Evolutionary conservation across 441 rosid genomes (phyloP).

Genomic region (Aquilaria agallochum): DNA sequence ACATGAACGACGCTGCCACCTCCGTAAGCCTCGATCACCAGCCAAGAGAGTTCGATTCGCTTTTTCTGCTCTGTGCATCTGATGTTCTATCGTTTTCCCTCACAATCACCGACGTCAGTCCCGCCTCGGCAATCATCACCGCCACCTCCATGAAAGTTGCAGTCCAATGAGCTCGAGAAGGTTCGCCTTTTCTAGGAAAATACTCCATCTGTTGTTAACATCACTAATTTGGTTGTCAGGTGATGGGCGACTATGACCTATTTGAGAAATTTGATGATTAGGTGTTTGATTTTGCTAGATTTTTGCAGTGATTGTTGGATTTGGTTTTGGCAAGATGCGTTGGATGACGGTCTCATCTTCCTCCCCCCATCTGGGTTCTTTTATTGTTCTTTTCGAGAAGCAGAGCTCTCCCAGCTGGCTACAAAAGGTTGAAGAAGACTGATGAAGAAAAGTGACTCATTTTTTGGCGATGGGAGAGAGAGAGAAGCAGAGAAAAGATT

Average conservation of each 20-base stretch:
- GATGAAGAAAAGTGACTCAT: no score
- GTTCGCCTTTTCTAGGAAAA: slow-evolving; percentile 91
- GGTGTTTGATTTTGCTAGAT: background rate
- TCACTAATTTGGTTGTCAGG: slow-evolving; percentile 92
- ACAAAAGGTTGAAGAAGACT: no score
- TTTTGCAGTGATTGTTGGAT: background rate
- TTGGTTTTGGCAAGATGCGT: slow-evolving; percentile 77
- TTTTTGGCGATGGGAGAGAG: no score
- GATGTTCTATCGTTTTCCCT: slow-evolving; percentile 63
- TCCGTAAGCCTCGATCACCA: no score
- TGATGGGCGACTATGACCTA: slow-evolving; percentile 3
- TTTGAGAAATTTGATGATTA: no score
- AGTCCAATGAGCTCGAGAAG: slow-evolving; percentile 85
- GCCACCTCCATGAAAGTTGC: slow-evolving; percentile 65
- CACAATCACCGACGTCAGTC: slow-evolving; percentile 45
- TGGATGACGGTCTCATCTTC: slow-evolving; percentile 6
- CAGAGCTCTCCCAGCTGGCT: no score
- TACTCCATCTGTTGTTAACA: slow-evolving; percentile 92
- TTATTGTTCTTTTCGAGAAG: no score
- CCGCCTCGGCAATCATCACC: slow-evolving; percentile 73
- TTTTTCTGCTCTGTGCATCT: slow-evolving; percentile 67
- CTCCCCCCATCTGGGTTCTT: no score
- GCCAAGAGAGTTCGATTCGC: slow-evolving; percentile 29
- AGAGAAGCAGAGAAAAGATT: no score
- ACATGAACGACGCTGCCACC: no score